phyloP scores from a whole-genome alignment of 768 basidiomycete species.

The Neoboletus magnificus region DNA sequence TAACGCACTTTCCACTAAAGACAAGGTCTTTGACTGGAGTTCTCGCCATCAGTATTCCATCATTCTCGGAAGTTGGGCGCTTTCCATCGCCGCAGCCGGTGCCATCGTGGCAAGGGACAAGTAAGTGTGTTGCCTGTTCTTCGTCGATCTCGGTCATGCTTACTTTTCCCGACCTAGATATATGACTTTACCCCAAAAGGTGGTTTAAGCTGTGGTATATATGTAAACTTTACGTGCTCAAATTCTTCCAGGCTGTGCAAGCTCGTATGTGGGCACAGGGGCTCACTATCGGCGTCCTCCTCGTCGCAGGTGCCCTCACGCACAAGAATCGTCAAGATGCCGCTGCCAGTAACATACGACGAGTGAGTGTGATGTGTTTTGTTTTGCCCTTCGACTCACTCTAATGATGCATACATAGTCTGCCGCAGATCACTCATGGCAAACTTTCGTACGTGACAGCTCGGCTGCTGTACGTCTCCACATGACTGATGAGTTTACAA shows the following conservation, averaged over 20 bases:
- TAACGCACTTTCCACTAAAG: slow-evolving; percentile 43
- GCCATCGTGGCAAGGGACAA: slow-evolving; percentile 62
- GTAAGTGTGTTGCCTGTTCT: slow-evolving; percentile 34
- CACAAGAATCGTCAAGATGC: slow-evolving; percentile 44
- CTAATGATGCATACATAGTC: slow-evolving; percentile 9
- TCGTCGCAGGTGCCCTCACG: slow-evolving; percentile 67
- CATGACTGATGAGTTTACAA: neutral
- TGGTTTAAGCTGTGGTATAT: neutral
- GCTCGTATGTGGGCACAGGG: slow-evolving; percentile 90
- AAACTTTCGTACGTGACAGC: slow-evolving; percentile 21
- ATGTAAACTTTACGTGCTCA: neutral
- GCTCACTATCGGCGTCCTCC: slow-evolving; percentile 69
- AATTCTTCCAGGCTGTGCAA: slow-evolving; percentile 63
- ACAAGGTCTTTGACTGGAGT: slow-evolving; percentile 64
- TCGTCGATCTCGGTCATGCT: neutral
- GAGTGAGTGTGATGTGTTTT: slow-evolving; percentile 9
- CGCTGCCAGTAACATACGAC: slow-evolving; percentile 23
- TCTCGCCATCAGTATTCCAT: slow-evolving; percentile 65
- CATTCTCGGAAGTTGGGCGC: slow-evolving; percentile 74
- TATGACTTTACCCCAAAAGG: slow-evolving; percentile 29
- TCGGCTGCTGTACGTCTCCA: neutral
- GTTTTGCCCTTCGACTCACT: too few species aligned
- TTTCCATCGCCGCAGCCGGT: slow-evolving; percentile 62
- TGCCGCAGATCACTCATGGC: slow-evolving; percentile 28
- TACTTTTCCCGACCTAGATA: slow-evolving; percentile 11